A percentile compares a stretch with the other conserved stretches of the same genome.
phyloP scores from a whole-genome alignment of 73 alveolate genomes.

The Symbiodinium pilosum region DNA sequence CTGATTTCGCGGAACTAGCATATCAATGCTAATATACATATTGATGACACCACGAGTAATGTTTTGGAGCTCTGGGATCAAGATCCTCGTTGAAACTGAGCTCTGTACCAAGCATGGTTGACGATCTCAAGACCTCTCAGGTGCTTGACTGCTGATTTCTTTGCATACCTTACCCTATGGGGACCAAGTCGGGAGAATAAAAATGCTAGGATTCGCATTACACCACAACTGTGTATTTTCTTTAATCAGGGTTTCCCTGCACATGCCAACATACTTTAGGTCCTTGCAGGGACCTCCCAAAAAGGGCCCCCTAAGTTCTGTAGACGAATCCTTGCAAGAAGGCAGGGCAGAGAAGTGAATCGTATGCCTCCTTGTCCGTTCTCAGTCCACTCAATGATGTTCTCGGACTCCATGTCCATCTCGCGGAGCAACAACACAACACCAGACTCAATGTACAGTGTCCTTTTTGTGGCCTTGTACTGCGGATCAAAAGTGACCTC shows the following conservation, averaged over 20 bases:
- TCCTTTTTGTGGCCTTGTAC: constrained; percentile 19
- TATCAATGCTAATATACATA: not conserved
- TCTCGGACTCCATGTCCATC: constrained; percentile 62
- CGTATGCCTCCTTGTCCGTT: constrained; percentile 56
- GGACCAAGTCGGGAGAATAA: too few relatives aligned
- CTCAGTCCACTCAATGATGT: constrained; percentile 69
- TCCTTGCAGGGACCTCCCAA: too few relatives aligned
- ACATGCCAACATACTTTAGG: too few relatives aligned
- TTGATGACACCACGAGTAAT: too few relatives aligned
- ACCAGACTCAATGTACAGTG: not conserved
- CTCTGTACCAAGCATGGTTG: not conserved
- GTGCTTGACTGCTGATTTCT: not conserved
- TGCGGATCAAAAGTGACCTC: constrained; percentile 91
- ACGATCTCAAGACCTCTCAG: not conserved
- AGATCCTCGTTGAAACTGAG: not conserved
- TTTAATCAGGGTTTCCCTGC: too few relatives aligned
- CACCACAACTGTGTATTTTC: too few relatives aligned
- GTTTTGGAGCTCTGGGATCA: too few relatives aligned
- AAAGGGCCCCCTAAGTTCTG: too few relatives aligned
- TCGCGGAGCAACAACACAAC: not conserved
- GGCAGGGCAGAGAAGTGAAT: too few relatives aligned
- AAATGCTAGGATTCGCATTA: too few relatives aligned
- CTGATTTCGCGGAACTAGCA: not conserved
- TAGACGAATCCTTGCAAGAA: too few relatives aligned
- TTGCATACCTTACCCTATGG: too few relatives aligned